A percentile compares a stretch with the other conserved stretches of the same genome.
Evolutionary conservation across 1,284 basidiomycete genomes (phyloP).

Genomic region (Sporisorium exsertum): DNA sequence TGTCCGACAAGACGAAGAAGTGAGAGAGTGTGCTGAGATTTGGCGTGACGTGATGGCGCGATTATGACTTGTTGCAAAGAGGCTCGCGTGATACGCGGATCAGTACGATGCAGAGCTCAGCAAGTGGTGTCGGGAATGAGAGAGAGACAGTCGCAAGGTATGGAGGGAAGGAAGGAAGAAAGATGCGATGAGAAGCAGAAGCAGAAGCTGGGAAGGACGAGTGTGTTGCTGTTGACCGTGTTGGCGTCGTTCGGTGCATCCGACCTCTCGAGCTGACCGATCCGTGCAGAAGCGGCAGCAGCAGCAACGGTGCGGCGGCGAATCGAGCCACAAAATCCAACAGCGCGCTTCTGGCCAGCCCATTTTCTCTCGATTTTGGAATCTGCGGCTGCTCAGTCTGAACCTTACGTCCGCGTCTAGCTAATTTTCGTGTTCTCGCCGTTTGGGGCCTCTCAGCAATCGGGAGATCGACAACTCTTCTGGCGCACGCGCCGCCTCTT

Average conservation of each 20-base stretch:
- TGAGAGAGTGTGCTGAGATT: conserved; percentile 5
- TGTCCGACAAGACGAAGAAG: background rate
- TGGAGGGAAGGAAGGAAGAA: background rate
- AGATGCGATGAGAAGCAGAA: background rate
- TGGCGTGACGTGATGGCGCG: background rate
- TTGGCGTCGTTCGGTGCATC: background rate
- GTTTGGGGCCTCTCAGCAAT: background rate
- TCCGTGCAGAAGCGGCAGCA: background rate
- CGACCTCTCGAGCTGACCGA: background rate
- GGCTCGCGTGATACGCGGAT: too few species aligned
- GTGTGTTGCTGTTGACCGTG: background rate
- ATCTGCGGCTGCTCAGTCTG: conserved; percentile 1
- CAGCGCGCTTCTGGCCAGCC: background rate
- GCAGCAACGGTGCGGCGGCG: background rate
- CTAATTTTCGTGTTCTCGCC: background rate
- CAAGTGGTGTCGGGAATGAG: background rate
- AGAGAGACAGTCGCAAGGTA: too few species aligned
- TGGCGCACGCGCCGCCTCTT: conserved; percentile 1
- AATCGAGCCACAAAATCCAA: background rate
- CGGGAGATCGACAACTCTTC: conserved; percentile 5
- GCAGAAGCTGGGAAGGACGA: background rate
- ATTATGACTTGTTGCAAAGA: background rate
- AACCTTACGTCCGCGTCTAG: conserved; percentile 4
- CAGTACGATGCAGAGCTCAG: background rate
- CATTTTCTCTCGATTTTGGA: background rate